Base-by-base conservation (phyloP, 1,284 basidiomycete genomes). In the Ceratobasidium sp. region DNA sequence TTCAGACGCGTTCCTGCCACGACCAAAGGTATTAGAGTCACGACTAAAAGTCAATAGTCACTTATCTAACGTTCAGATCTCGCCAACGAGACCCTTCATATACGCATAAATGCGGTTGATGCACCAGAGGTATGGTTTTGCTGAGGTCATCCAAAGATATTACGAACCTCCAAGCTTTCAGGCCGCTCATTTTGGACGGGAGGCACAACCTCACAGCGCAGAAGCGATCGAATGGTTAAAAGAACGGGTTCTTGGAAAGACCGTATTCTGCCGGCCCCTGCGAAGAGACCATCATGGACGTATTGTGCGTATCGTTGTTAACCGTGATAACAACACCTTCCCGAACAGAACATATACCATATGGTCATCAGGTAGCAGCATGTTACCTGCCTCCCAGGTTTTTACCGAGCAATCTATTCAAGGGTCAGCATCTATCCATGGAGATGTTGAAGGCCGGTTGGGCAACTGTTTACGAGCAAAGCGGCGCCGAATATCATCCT, bases 101-200 rank as follows among this genome's bases (percentile, higher is more conserved):
- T 98, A 61, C 90, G 96, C 32, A 89, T 97, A 64, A 93, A 93
- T 9, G 96, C 94, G 0, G 90, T 95, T 11, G 96, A 98, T 82
- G 96, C 96, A 0, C 96, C 96, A 0, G 96, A 97, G 86, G 93
- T 92, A 79, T n/a, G 82, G 75, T 19, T 61, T 15, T 17, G 25
- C 46, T 43, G 29, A 44, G 25, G 56, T 57, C 34, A 17, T 32
- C 22, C 32, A 4, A 29, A 61, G 15, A 34, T 22, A 1, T 19
- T 22, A 51, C 25, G 29, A 32, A 34, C 22, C 19, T 25, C 22
- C 59, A 40, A 65, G 9, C 34, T 19, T 70, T 32, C 71, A 95
- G 92, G 88, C 86, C 13, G 86, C 90, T 0, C 93, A 97, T 82
- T 97, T 95, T 79, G 95, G 95, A 25, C 89, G 90, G 69, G 88